A percentile compares a stretch with the other conserved stretches of the same genome.
Evolutionary conservation across 768 basidiomycete genomes (phyloP).

Genomic region (Tulasnella sp.): DNA sequence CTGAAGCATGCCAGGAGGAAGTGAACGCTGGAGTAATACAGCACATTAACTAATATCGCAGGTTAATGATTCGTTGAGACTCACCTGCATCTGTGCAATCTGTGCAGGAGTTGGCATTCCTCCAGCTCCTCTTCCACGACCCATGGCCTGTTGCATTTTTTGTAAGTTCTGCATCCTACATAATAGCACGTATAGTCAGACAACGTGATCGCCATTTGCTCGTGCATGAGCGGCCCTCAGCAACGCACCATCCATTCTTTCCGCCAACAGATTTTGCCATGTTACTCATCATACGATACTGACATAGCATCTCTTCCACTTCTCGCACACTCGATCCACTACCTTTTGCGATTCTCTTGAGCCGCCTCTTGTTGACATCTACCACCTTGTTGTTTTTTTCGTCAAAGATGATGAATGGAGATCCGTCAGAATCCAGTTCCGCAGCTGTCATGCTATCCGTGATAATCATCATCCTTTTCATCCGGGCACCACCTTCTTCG

Average conservation of each 20-base stretch:
- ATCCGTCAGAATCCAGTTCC: constrained; percentile 92
- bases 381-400: constrained; percentile 72
- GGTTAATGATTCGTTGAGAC: constrained; percentile 21
- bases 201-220: too few relatives aligned
- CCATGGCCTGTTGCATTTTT: constrained; percentile 68
- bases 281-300: constrained; percentile 97
- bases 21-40: constrained; percentile 48
- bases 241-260: constrained; percentile 78
- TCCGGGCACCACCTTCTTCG: constrained; percentile 76
- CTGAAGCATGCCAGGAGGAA: constrained; percentile 92
- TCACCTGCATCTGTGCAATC: constrained; percentile 85
- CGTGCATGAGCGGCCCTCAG: constrained; percentile 3
- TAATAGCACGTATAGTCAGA: not conserved
- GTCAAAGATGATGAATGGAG: constrained; percentile 49
- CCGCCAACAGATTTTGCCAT: constrained; percentile 98
- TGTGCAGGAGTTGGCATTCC: constrained; percentile 89
- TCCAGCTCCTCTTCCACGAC: constrained; percentile 51
- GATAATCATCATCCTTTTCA: constrained; percentile 98
- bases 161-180: constrained; percentile 89
- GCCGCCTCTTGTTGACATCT: constrained; percentile 72
- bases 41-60: not conserved
- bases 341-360: constrained; percentile 79
- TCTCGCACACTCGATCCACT: constrained; percentile 91
- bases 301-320: constrained; percentile 93
- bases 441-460: constrained; percentile 92